Evolutionary conservation across 306 rosid genomes (phyloP), one percentile per base, ranked within the genome.

Genomic region (Pyrus communis): DNA sequence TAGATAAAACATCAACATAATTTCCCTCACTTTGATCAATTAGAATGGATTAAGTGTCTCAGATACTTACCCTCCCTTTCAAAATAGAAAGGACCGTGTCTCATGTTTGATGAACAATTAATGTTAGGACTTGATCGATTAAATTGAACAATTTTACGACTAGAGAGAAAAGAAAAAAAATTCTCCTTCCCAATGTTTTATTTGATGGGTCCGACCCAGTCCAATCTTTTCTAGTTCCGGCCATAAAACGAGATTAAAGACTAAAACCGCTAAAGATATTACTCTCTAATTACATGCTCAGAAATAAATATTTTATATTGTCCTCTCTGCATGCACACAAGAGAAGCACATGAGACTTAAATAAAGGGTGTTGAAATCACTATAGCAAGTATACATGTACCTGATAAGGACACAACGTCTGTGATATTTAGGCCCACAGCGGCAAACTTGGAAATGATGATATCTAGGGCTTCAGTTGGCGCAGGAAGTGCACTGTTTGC

Each of bases 371-470:
- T 51, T 51, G 55, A 51, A 51, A 15, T 51, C 55, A 51, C 55
- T 5, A 49, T 49, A 51, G 55, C 21, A 51, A 51, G 21, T 49
- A 15, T 15, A 51, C 15, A 3, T 28, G 18, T 80, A 92, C 97
- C 97, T 28, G 98, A 91, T 78, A 93, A 80, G 46, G 93, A 64
- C 12, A 84, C 97, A 40, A 93, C 91, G 8, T 93, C 98, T 4
- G 77, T 81, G 76, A 82, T 23, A 74, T 88, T 54, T 15, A 93
- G 95, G 73, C 98, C 95, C 4, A 45, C 82, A 22, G 55, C 55
- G 18, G n/a, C 27, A 52, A 93, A 93, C 84, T 93, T 91, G 22
- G 84, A 35, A 70, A 77, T 33, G 33, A 93, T 89, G 3, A 15
- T 30, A 55, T 71, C 78, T 0, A 89, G 13, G 52, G 74, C 23